These are phyloP conservation scores for Pseudocohnilembus persalinus DNA, from an alignment of 169 alveolate genomes.

Conservation along the genomic window DNA sequence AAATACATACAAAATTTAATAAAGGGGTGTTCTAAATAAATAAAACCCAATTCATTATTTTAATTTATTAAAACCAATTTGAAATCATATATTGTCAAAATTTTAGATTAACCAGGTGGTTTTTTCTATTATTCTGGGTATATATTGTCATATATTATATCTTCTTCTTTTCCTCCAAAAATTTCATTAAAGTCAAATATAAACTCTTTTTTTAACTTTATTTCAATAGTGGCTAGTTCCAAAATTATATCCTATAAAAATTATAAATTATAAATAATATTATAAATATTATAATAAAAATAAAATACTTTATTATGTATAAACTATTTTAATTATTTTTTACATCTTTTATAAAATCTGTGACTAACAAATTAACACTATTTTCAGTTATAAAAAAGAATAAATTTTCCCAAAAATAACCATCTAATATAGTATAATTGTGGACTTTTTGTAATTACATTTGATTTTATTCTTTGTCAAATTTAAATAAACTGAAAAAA, in stretches of 20 bases:
- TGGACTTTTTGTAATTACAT: neutral
- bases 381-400: conserved; percentile 24
- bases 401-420: conserved; percentile 11
- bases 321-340: no score
- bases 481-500: neutral
- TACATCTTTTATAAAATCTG: conserved; percentile 10
- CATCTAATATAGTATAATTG: conserved; percentile 1
- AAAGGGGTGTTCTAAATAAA: conserved; percentile 9
- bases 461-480: neutral
- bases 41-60: conserved; percentile 10
- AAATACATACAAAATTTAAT: conserved; percentile 20
- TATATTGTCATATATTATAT: conserved; percentile 9
- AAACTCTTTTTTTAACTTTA: neutral
- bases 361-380: neutral
- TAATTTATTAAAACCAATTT: conserved; percentile 9
- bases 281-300: no score
- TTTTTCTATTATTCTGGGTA: conserved; percentile 22
- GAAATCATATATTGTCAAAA: conserved; percentile 19
- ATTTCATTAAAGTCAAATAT: conserved; percentile 17
- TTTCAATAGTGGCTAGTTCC: conserved; percentile 5
- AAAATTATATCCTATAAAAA: no score
- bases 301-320: no score
- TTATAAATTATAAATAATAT: no score
- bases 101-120: conserved; percentile 9
- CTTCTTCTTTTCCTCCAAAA: neutral